Evolutionary conservation across 305 asterid species (phyloP).

Genomic region (Caryopteris hybrid): DNA sequence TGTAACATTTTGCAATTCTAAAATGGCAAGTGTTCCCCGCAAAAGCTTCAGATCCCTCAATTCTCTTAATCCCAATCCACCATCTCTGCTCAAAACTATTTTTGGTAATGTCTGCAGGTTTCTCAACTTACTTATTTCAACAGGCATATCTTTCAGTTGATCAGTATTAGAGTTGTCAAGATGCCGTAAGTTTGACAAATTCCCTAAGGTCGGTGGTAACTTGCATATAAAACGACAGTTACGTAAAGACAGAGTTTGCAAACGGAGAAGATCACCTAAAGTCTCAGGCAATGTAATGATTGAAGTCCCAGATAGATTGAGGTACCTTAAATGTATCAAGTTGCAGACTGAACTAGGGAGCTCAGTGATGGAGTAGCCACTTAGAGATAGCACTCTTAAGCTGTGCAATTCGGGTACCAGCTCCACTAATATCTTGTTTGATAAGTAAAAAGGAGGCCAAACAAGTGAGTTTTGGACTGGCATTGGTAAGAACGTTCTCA

Average conservation of each 20-base stretch:
- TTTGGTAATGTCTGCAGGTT: conserved; percentile 52
- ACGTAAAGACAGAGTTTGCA: conserved; percentile 49
- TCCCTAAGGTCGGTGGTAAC: conserved; percentile 48
- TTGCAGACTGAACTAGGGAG: conserved; percentile 50
- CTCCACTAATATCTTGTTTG: conserved; percentile 44
- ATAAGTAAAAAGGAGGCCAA: conserved; percentile 60
- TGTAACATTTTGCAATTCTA: conserved; percentile 44
- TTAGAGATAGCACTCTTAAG: conserved; percentile 62
- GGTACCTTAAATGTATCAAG: conserved; percentile 58
- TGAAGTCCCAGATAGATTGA: conserved; percentile 52
- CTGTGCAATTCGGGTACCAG: conserved; percentile 45
- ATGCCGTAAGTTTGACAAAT: conserved; percentile 51
- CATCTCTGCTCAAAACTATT: conserved; percentile 43
- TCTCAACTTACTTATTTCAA: conserved; percentile 42
- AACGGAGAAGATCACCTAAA: conserved; percentile 39
- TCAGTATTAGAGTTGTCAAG: conserved; percentile 60
- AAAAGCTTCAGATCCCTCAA: conserved; percentile 38
- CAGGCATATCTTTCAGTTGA: conserved; percentile 52
- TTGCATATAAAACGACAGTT: conserved; percentile 45
- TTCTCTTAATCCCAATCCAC: conserved; percentile 47
- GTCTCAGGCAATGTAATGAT: conserved; percentile 41
- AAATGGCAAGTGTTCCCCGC: conserved; percentile 42
- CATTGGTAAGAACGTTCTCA: conserved; percentile 61
- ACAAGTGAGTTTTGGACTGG: conserved; percentile 43
- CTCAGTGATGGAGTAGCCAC: conserved; percentile 61